These are phyloP conservation scores for Aureobasidium sp. DNA, from an alignment of 2,329 filamentous ascomycete genomes.

Conservation along the genomic window DNA sequence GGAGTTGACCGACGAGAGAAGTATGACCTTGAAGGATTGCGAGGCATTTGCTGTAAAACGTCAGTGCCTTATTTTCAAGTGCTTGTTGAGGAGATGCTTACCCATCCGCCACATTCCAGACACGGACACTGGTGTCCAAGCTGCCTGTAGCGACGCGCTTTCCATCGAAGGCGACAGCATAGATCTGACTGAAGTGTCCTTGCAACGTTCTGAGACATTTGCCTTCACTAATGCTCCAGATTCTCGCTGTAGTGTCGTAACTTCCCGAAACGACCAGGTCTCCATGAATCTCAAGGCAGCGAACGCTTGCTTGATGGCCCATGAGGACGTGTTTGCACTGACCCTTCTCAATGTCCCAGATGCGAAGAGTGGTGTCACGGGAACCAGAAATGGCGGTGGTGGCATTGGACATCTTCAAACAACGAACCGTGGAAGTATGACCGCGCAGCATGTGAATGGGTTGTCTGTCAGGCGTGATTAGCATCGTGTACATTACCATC, in stretches of 20 bases:
- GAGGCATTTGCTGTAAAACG: slow-evolving; percentile 35
- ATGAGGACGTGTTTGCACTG: slow-evolving; percentile 86
- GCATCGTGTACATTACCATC: background rate
- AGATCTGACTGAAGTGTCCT: slow-evolving; percentile 97
- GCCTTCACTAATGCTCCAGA: slow-evolving; percentile 97
- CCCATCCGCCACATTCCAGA: slow-evolving; percentile 91
- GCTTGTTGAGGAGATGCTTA: slow-evolving; percentile 38
- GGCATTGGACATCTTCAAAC: slow-evolving; percentile 92
- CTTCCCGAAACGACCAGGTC: slow-evolving; percentile 97
- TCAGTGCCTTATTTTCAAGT: background rate
- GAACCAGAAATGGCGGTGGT: slow-evolving; percentile 95
- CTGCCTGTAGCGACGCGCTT: slow-evolving; percentile 89
- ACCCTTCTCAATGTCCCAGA: slow-evolving; percentile 89
- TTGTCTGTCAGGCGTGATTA: slow-evolving; percentile 2
- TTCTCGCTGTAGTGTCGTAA: slow-evolving; percentile 93
- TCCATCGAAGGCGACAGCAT: slow-evolving; percentile 96
- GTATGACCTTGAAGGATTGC: slow-evolving; percentile 95
- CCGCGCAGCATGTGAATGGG: slow-evolving; percentile 76
- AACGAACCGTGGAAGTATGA: slow-evolving; percentile 93
- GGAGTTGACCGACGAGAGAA: slow-evolving; percentile 89
- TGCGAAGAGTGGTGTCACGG: slow-evolving; percentile 83
- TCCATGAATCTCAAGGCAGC: slow-evolving; percentile 91
- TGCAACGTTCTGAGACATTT: slow-evolving; percentile 83
- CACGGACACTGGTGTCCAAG: slow-evolving; percentile 90
- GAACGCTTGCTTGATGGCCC: slow-evolving; percentile 90